Evolutionary conservation across 2,329 filamentous ascomycete species (phyloP), one percentile per base, ranked within the genome.

Genomic region (Ramularia collo-cygni): DNA sequence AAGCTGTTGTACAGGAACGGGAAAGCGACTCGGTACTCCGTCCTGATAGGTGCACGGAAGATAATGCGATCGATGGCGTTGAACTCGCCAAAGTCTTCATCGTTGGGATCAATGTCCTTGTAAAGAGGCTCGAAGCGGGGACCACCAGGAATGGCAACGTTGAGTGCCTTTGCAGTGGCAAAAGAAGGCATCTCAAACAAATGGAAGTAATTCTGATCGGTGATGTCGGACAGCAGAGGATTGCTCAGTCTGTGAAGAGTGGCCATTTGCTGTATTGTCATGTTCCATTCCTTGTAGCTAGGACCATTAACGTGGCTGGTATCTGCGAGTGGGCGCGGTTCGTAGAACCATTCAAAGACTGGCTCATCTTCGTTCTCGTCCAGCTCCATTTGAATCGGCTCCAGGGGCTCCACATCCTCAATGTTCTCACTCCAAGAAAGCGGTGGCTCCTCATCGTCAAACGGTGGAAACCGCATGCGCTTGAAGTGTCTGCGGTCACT

Each of bases 61-160:
- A 98, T 98, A 65, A 98, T 98, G 53, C 93, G 86, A 59, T 98
- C 92, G 55, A 98, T 98, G 24, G 92, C 92, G 59, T 98, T 98
- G 74, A 98, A 98, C 65, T 98, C 92, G 65, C 92, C 92, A 65
- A 98, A 98, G 60, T 98, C 92, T 64, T 98, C 92, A 53, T 96
- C 90, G 55, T 98, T 98, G 2, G 92, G 92, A 62, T 98, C 89
- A 46, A 98, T 89, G 56, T 98, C 92, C 67, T 98, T 98, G 72
- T 95, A 98, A 14, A 98, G 64, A 16, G 92, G 92, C 65, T 98
- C 92, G 50, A 98, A 98, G 19, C 92, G 81, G 46, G 92, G 92
- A 8, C 92, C 93, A 60, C 92, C 92, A n/a, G 92, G 92, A 39
- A 98, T 86, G 8, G 93, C 90, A 37, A 98, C 90, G 54, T 98